Percentiles rank a stretch among this genome's conserved stretches.
phyloP scores from a whole-genome alignment of 352 stramenopile species.

The Phytophthora kernoviae region DNA sequence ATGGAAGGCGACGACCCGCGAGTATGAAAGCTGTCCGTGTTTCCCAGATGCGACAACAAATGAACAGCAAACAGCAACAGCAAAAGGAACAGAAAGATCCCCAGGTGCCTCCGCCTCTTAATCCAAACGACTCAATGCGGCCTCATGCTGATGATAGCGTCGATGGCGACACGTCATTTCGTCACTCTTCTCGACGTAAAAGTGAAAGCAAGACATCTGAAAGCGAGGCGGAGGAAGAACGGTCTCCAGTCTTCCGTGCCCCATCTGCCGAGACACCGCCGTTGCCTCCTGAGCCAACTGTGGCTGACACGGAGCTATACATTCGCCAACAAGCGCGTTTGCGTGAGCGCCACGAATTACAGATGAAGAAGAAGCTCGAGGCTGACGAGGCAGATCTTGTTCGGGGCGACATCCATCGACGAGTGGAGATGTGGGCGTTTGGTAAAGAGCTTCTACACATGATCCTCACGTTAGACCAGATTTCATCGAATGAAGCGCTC shows the following conservation, averaged over 20 bases:
- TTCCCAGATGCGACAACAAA: conserved; percentile 85
- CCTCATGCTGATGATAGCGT: conserved; percentile 33
- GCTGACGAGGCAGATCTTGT: conserved; percentile 82
- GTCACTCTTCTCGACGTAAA: conserved; percentile 38
- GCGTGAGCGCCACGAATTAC: conserved; percentile 78
- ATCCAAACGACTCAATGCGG: conserved; percentile 28
- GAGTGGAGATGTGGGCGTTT: conserved; percentile 85
- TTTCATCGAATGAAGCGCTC: conserved; percentile 73
- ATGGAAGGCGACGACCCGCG: conserved; percentile 64
- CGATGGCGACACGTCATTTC: conserved; percentile 36
- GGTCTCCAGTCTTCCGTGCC: conserved; percentile 5
- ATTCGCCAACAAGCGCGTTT: conserved; percentile 81
- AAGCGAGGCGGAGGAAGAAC: conserved; percentile 55
- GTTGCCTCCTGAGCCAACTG: conserved; percentile 69
- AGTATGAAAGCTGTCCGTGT: conserved; percentile 86
- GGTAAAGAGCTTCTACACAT: conserved; percentile 84
- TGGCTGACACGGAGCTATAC: conserved; percentile 80
- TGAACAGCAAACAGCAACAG: conserved; percentile 69
- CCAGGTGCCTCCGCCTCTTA: conserved; percentile 7
- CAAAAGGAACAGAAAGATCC: conserved; percentile 49
- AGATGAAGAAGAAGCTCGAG: conserved; percentile 83
- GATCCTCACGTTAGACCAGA: conserved; percentile 86
- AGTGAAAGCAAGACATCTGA: conserved; percentile 64
- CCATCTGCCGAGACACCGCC: conserved; percentile 45
- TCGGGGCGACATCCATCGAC: conserved; percentile 72